phyloP scores from a whole-genome alignment of 2,329 filamentous ascomycete species.

The Grosmannia penicillata region DNA sequence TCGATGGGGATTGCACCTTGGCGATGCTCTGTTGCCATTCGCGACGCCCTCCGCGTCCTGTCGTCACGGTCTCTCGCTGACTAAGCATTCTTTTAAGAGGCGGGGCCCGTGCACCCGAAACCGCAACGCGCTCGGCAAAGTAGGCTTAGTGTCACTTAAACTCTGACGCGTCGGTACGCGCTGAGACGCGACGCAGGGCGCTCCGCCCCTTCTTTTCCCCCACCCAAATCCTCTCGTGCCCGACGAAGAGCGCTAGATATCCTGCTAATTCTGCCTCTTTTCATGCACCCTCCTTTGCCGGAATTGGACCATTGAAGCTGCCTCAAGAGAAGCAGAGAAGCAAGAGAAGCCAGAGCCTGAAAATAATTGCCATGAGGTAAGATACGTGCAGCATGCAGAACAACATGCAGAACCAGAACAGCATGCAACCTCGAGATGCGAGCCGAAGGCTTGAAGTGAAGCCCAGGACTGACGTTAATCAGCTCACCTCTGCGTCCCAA shows the following conservation, averaged over 20 bases:
- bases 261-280: too few relatives aligned
- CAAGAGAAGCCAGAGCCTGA: too few relatives aligned
- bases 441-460: neutral
- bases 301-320: neutral
- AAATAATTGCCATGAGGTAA: slow-evolving; percentile 16
- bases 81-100: neutral
- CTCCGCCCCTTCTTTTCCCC: slow-evolving; percentile 1
- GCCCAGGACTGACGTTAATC: slow-evolving; percentile 3
- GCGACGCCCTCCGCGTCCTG: neutral
- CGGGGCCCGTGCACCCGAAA: neutral
- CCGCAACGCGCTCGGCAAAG: slow-evolving; percentile 13
- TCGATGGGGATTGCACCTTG: neutral
- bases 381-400: neutral
- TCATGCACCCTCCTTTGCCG: neutral
- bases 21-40: neutral
- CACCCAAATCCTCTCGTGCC: slow-evolving; percentile 1
- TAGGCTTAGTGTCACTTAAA: slow-evolving; percentile 27
- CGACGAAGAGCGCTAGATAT: neutral
- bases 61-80: neutral
- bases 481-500: slow-evolving; percentile 74
- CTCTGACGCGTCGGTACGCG: slow-evolving; percentile 11
- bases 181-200: slow-evolving; percentile 1
- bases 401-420: too few relatives aligned
- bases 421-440: too few relatives aligned
- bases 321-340: too few relatives aligned